Evolutionary conservation across 164 flowering plant genomes (phyloP).

Genomic region (Brasenia schreberi): DNA sequence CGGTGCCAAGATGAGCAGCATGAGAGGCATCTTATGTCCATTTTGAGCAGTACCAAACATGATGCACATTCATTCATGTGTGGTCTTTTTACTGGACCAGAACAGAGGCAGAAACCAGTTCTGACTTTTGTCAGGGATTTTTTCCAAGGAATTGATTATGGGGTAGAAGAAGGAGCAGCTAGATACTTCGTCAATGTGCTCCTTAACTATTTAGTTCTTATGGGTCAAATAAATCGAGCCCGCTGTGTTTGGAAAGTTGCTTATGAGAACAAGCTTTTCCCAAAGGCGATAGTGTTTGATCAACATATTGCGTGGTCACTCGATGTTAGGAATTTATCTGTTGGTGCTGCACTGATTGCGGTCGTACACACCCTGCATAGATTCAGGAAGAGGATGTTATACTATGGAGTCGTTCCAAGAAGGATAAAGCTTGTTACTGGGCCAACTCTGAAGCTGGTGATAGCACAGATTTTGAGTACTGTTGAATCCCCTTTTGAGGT

Average conservation of each 20-base stretch:
- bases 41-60: conserved; percentile 71
- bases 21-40: conserved; percentile 85
- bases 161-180: conserved; percentile 81
- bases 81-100: conserved; percentile 90
- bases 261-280: conserved; percentile 91
- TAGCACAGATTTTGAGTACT: conserved; percentile 77
- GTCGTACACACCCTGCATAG: conserved; percentile 94
- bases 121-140: conserved; percentile 83
- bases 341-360: conserved; percentile 94
- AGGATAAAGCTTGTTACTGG: conserved; percentile 93
- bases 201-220: conserved; percentile 86
- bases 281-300: conserved; percentile 94
- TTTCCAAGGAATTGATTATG: conserved; percentile 80
- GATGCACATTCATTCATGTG: conserved; percentile 91
- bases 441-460: conserved; percentile 81
- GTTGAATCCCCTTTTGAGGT: conserved; percentile 98
- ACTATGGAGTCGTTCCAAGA: conserved; percentile 90
- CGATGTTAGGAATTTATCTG: conserved; percentile 88
- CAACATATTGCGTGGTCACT: conserved; percentile 99
- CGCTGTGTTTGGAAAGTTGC: conserved; percentile 98
- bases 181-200: conserved; percentile 88
- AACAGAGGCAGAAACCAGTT: conserved; percentile 85
- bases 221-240: conserved; percentile 97
- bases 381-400: conserved; percentile 91
- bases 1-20: conserved; percentile 86